Evolutionary conservation across 2,329 filamentous ascomycete species (phyloP), one percentile per base, ranked within the genome.

Genomic region (Calonectria pseudoreteaudii): DNA sequence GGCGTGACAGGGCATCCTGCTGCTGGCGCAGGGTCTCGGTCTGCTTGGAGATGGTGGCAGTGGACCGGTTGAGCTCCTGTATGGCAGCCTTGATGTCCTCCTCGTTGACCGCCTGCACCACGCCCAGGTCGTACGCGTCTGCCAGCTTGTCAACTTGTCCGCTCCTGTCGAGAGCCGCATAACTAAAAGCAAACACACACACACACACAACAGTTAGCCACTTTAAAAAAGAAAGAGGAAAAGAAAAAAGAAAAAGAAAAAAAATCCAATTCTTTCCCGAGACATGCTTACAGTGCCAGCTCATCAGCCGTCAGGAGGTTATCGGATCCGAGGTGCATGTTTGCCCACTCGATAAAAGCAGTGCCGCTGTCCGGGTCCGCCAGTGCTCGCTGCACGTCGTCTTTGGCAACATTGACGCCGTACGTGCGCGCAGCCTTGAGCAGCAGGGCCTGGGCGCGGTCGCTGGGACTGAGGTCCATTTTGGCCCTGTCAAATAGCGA

Each of bases 21-120:
- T 95, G 93, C 66, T 89, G 86, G 70, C 88, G 88, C 23, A 95
- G 81, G 0, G 88, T 86, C 79, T 91, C 90, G 34, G 89, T 92
- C 80, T 94, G 93, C 82, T 90, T 89, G 74, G 90, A 87, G 34
- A 94, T 93, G 23, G 88, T 89, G 23, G 88, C 88, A 0, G 93
- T 94, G 1, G 93, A 94, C 47, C 86, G 86, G 73, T 90, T 88
- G n/a, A 95, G 86, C 68, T 93, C 90, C 4, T 89, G 87, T 65
- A 94, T 91, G 20, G 93, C 93, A 50, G 86, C 83, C 68, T 87
- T 86, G 70, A 94, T 85, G 66, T 94, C 91, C 31, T 89, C 85
- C 71, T 94, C 92, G 18, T 86, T 84, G 58, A 93, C 82, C 7
- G 89, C 87, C 68, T 88, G 88, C 41, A 89, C 83, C 38, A 85